Evolutionary conservation across 164 flowering plant species (phyloP).

Genomic region (Piper longum): DNA sequence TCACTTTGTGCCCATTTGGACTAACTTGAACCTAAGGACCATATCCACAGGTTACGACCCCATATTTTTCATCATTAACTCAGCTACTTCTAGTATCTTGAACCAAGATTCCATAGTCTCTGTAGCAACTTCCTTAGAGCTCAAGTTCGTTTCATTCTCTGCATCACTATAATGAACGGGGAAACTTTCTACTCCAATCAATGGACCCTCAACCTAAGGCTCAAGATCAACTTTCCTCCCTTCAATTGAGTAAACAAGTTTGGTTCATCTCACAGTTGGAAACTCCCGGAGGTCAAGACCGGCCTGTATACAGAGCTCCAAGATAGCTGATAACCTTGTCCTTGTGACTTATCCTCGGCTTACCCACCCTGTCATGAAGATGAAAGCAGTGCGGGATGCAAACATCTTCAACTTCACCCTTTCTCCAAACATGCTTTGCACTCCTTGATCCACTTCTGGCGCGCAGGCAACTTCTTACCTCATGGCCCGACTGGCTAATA

Average conservation of each 20-base stretch:
- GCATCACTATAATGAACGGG: not conserved
- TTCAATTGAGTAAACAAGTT: slow-evolving; percentile 62
- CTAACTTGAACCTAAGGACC: slow-evolving; percentile 84
- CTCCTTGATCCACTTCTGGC: slow-evolving; percentile 42
- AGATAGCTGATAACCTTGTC: slow-evolving; percentile 64
- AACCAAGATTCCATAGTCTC: slow-evolving; percentile 44
- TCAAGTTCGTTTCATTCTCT: slow-evolving; percentile 7
- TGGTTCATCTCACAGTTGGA: slow-evolving; percentile 65
- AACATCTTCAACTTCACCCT: slow-evolving; percentile 51
- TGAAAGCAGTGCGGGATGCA: slow-evolving; percentile 60
- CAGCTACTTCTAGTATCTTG: slow-evolving; percentile 42
- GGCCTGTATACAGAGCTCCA: slow-evolving; percentile 90
- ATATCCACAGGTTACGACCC: slow-evolving; percentile 62
- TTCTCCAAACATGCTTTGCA: slow-evolving; percentile 66
- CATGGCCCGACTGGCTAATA: slow-evolving; percentile 60
- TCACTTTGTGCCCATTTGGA: slow-evolving; percentile 77
- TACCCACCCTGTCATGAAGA: slow-evolving; percentile 66
- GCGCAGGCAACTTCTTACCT: slow-evolving; percentile 68
- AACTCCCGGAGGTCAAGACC: slow-evolving; percentile 54
- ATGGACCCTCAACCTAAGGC: slow-evolving; percentile 15
- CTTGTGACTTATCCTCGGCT: slow-evolving; percentile 62
- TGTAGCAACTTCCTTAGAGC: slow-evolving; percentile 21
- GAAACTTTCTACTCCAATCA: not conserved
- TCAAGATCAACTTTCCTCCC: slow-evolving; percentile 83
- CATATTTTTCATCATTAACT: slow-evolving; percentile 55